Percentiles rank a stretch among this genome's conserved stretches.
Conservation (phyloP, 805 yeast species). For the Metschnikowia drakensbergensis region DNA sequence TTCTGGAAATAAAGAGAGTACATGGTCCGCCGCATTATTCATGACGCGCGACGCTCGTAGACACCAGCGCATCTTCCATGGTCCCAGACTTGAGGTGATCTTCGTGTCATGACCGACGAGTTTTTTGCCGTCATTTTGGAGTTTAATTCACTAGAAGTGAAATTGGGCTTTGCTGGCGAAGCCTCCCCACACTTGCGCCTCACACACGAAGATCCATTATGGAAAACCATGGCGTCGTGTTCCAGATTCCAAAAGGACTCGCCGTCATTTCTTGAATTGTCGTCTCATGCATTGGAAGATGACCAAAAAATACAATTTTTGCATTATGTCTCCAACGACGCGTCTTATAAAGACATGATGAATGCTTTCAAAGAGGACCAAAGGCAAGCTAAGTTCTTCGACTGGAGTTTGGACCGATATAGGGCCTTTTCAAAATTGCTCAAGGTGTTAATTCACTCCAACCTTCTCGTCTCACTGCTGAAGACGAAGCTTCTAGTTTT, state of each 20-base stretch:
- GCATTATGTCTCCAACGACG: neutral
- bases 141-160: conserved; percentile 8
- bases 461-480: conserved; percentile 13
- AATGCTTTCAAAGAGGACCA: conserved; percentile 6
- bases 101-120: conserved; percentile 16
- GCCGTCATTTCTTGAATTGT: conserved; percentile 12
- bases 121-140: conserved; percentile 19
- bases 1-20: neutral
- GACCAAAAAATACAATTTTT: conserved; percentile 1
- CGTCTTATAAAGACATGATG: neutral
- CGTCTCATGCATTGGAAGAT: conserved; percentile 11
- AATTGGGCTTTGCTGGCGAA: conserved; percentile 19
- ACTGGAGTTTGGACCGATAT: conserved; percentile 14
- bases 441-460: conserved; percentile 4
- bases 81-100: neutral
- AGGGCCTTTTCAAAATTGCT: conserved; percentile 9
- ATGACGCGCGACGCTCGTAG: neutral
- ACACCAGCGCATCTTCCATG: neutral
- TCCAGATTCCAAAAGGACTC: neutral
- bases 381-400: conserved; percentile 4
- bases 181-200: conserved; percentile 7
- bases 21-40: neutral
- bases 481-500: conserved; percentile 15
- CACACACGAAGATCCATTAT: conserved; percentile 5
- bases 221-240: conserved; percentile 9